These are phyloP conservation scores for Nicotiana tabacum DNA, from an alignment of 257 asterid genomes.

Conservation along the genomic window DNA sequence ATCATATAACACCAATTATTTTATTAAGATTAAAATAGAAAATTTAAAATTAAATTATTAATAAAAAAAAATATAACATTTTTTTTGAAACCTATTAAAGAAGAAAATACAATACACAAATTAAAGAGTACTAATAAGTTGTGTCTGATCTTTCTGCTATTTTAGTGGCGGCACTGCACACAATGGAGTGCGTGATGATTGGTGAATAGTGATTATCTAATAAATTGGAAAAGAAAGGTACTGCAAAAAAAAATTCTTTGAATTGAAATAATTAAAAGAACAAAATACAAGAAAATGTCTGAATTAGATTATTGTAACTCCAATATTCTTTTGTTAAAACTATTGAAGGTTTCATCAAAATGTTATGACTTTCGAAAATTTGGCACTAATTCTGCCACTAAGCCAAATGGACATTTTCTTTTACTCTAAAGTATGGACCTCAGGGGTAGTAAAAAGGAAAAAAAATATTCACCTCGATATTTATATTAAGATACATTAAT, in stretches of 20 bases:
- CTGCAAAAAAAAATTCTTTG: neutral
- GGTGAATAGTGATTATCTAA: neutral
- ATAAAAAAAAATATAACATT: no score
- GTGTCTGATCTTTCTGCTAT: neutral
- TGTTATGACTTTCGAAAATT: neutral
- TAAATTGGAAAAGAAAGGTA: neutral
- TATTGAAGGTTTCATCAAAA: neutral
- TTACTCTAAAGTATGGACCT: neutral
- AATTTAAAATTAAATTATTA: no score
- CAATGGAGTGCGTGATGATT: constrained; percentile 1
- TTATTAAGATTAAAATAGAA: no score
- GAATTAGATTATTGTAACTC: neutral
- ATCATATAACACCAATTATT: no score
- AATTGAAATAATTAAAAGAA: neutral
- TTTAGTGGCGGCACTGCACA: neutral
- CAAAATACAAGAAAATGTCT: neutral
- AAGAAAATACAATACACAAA: no score
- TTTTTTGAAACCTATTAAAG: no score
- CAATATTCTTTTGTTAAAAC: neutral
- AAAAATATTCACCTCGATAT: neutral
- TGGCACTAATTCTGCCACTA: neutral
- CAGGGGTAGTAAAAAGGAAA: no score
- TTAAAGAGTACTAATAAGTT: neutral
- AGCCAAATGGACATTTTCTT: no score
- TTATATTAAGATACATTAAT: neutral